Conservation (phyloP, 192 early-diverging fungal genomes). For the Gaertneriomyces semiglobifer region DNA sequence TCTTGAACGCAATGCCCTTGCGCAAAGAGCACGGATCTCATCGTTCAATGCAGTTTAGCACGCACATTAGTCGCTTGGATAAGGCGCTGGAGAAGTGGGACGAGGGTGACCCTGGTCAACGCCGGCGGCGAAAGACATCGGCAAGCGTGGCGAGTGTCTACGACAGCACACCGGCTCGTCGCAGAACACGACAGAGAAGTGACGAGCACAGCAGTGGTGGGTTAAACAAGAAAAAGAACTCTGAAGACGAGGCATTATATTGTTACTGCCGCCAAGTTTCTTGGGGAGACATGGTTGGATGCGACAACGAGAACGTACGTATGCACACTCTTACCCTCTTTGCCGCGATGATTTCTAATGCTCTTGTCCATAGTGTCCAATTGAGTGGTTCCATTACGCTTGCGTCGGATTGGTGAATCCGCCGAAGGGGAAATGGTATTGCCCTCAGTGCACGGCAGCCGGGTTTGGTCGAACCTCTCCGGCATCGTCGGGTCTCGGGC, state of each 20-base stretch:
- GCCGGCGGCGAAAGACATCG: no score
- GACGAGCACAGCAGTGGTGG: neutral
- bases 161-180: neutral
- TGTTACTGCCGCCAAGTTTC: conserved; percentile 55
- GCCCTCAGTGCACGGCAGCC: conserved; percentile 44
- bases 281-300: conserved; percentile 61
- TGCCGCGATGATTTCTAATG: neutral
- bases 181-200: neutral
- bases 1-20: neutral
- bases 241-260: conserved; percentile 51
- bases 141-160: neutral
- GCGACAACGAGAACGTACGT: conserved; percentile 50
- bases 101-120: neutral
- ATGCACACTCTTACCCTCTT: neutral
- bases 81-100: conserved; percentile 7
- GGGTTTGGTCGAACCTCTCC: conserved; percentile 16
- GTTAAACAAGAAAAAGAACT: neutral
- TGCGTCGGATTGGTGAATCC: conserved; percentile 54
- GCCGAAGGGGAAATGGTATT: conserved; percentile 61
- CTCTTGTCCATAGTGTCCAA: conserved; percentile 34
- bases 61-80: conserved; percentile 17
- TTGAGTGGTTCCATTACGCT: conserved; percentile 60
- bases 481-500: neutral
- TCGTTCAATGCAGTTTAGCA: conserved; percentile 4
- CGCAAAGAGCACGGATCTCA: neutral